Evolutionary conservation across 202 grass and related monocot species (phyloP).

Genomic region (Schoenoplectus tabernaemontani): DNA sequence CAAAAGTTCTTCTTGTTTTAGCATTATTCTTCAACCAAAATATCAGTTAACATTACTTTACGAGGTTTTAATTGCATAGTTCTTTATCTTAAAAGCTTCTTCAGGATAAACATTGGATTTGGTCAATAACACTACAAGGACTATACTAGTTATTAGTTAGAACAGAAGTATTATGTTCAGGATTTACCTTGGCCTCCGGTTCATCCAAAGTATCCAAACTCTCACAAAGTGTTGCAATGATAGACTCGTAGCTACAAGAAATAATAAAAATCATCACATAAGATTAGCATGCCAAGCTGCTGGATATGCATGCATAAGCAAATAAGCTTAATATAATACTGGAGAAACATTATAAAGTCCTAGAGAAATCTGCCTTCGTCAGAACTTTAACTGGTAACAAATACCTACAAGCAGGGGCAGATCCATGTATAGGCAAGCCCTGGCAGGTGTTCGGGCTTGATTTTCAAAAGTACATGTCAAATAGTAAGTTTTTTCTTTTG

Average conservation of each 20-base stretch:
- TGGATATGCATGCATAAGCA: not conserved
- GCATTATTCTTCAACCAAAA: not conserved
- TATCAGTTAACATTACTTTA: not conserved
- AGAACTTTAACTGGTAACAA: not conserved
- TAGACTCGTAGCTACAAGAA: slow-evolving; percentile 83
- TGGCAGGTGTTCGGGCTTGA: too few relatives aligned
- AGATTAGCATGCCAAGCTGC: not conserved
- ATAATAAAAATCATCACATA: slow-evolving; percentile 13
- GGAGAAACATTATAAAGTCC: not conserved
- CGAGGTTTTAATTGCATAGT: not conserved
- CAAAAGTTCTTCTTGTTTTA: not conserved
- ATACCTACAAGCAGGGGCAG: too few relatives aligned
- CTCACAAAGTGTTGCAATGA: slow-evolving; percentile 94
- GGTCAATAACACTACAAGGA: slow-evolving; percentile 16
- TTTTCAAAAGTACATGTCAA: too few relatives aligned
- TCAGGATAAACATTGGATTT: not conserved
- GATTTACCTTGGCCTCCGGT: slow-evolving; percentile 83
- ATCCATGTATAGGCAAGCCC: too few relatives aligned
- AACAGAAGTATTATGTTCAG: not conserved
- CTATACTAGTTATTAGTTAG: slow-evolving; percentile 2
- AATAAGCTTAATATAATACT: not conserved
- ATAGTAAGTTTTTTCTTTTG: too few relatives aligned
- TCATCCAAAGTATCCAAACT: slow-evolving; percentile 95
- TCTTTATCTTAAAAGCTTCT: not conserved
- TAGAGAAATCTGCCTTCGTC: not conserved